These are phyloP conservation scores for Neurospora hispaniola DNA, from an alignment of 495 filamentous ascomycete species.

Conservation along the genomic window DNA sequence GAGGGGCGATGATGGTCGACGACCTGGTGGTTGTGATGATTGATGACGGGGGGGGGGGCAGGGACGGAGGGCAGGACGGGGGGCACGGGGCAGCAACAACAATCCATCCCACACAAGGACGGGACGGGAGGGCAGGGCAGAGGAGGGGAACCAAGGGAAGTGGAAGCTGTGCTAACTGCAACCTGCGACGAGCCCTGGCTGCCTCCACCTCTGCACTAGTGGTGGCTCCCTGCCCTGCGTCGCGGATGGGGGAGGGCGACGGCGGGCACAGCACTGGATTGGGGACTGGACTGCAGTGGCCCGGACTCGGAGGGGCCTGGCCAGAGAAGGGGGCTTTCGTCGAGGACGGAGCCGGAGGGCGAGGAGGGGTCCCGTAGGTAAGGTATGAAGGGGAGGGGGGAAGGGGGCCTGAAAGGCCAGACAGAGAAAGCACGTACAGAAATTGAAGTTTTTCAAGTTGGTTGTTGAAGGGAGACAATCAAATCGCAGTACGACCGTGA, in stretches of 20 bases:
- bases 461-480: neutral
- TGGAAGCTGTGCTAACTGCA: neutral
- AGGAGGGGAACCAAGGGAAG: neutral
- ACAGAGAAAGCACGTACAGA: neutral
- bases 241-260: neutral
- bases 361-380: no score
- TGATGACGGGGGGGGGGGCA: neutral
- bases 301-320: neutral
- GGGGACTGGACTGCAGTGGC: neutral
- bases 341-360: neutral
- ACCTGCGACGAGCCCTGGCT: neutral
- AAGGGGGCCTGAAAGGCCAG: neutral
- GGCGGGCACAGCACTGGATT: neutral
- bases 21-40: neutral
- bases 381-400: no score
- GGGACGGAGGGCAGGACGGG: neutral
- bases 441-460: neutral
- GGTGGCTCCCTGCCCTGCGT: neutral
- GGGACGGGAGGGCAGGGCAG: neutral
- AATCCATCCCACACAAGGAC: neutral
- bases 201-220: no score
- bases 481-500: neutral
- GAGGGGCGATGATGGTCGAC: neutral
- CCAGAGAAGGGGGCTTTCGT: neutral
- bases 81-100: neutral